Evolutionary conservation across 176 grass and related monocot species (phyloP).

Genomic region (Microstegium vimineum): DNA sequence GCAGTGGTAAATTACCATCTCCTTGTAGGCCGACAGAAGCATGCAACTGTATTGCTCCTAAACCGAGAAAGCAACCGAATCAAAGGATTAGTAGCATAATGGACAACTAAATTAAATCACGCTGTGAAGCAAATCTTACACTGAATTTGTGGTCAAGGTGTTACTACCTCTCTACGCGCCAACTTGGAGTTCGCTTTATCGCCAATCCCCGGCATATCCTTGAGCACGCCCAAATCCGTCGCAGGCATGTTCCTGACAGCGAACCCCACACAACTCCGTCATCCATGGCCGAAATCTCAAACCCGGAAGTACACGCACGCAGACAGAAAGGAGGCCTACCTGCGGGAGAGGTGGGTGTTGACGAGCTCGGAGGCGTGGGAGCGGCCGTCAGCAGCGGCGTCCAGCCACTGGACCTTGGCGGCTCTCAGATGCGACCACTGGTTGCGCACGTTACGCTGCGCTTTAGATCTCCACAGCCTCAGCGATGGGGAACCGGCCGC

Average conservation of each 20-base stretch:
- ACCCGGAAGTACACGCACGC: neutral
- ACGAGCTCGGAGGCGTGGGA: constrained; percentile 52
- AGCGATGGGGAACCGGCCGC: constrained; percentile 19
- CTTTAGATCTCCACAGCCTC: constrained; percentile 56
- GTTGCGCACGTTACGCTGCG: constrained; percentile 73
- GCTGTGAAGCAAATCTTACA: neutral
- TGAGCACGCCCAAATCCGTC: constrained; percentile 69
- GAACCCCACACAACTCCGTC: neutral
- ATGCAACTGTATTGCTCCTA: constrained; percentile 44
- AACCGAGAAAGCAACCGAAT: constrained; percentile 31
- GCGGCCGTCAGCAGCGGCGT: constrained; percentile 25
- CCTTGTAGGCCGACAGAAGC: constrained; percentile 67
- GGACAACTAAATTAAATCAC: neutral
- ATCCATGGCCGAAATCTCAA: constrained; percentile 13
- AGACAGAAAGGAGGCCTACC: constrained; percentile 22
- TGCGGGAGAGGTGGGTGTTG: constrained; percentile 51
- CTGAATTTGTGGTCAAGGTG: neutral
- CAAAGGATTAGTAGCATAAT: neutral
- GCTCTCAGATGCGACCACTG: constrained; percentile 63
- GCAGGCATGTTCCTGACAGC: constrained; percentile 46
- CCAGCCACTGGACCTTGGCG: constrained; percentile 49
- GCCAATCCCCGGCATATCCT: constrained; percentile 69
- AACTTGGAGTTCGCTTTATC: constrained; percentile 70
- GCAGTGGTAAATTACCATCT: constrained; percentile 52
- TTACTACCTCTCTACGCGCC: constrained; percentile 52